Conservation (phyloP, 2,329 filamentous ascomycete species). For the Stagonosporopsis vannaccii region DNA sequence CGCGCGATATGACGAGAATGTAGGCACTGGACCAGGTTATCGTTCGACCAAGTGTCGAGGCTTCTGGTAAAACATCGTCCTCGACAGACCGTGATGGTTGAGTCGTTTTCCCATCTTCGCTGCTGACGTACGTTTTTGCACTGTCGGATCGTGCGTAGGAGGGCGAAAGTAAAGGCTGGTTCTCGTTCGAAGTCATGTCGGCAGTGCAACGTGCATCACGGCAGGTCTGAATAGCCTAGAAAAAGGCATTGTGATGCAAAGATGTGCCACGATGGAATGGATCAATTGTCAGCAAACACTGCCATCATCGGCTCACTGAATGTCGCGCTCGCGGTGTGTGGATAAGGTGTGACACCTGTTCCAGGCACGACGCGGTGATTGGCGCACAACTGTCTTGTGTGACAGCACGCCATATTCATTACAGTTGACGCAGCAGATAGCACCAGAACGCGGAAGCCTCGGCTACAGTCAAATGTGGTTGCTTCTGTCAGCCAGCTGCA, state of each 20-base stretch:
- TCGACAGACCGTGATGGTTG: constrained; percentile 53
- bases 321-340: constrained; percentile 9
- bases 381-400: constrained; percentile 2
- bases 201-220: background rate
- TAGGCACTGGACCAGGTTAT: constrained; percentile 70
- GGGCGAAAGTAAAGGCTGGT: constrained; percentile 34
- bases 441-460: background rate
- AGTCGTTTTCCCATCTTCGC: constrained; percentile 24
- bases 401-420: constrained; percentile 15
- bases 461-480: background rate
- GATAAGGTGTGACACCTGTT: constrained; percentile 11
- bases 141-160: constrained; percentile 24
- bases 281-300: constrained; percentile 38
- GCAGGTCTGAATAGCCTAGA: background rate
- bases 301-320: constrained; percentile 20
- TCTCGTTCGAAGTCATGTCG: constrained; percentile 24
- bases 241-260: background rate
- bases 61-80: constrained; percentile 67
- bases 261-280: constrained; percentile 3
- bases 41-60: constrained; percentile 64
- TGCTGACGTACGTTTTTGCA: constrained; percentile 25
- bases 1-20: constrained; percentile 71
- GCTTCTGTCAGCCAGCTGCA: background rate
- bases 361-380: constrained; percentile 8
- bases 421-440: constrained; percentile 4